Percentiles rank a stretch among this genome's conserved stretches.
phyloP scores from a whole-genome alignment of 805 yeast species.

The Isabelozyma gotoi region DNA sequence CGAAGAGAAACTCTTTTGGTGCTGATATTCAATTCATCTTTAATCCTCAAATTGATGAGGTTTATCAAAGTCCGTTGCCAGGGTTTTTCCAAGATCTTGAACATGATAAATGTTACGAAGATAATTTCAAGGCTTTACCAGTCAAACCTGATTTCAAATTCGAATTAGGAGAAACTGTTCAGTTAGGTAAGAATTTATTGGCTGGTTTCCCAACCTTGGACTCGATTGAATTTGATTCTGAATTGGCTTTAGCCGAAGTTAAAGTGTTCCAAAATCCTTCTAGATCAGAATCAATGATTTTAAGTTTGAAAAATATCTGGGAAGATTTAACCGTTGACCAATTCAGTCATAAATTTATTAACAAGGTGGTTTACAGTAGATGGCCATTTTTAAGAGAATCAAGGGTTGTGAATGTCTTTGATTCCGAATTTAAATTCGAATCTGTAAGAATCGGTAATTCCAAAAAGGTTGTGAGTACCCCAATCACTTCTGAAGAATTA shows the following conservation, averaged over 20 bases:
- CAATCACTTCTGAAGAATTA: slow-evolving; percentile 44
- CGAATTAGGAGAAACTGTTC: slow-evolving; percentile 67
- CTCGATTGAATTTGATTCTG: slow-evolving; percentile 60
- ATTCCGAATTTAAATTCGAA: slow-evolving; percentile 51
- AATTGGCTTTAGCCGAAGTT: slow-evolving; percentile 61
- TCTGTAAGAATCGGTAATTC: slow-evolving; percentile 26
- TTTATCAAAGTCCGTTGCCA: slow-evolving; percentile 75
- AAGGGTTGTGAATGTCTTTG: slow-evolving; percentile 61
- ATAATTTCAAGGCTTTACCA: slow-evolving; percentile 51
- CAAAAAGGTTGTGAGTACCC: slow-evolving; percentile 28
- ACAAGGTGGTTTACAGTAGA: slow-evolving; percentile 65
- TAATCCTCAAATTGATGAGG: slow-evolving; percentile 70
- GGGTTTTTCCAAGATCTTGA: slow-evolving; percentile 76
- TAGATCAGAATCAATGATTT: slow-evolving; percentile 75
- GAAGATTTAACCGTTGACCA: slow-evolving; percentile 58
- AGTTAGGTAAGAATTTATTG: slow-evolving; percentile 63
- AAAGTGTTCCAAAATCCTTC: slow-evolving; percentile 84
- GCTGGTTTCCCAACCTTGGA: slow-evolving; percentile 91
- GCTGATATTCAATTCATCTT: slow-evolving; percentile 62
- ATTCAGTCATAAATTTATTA: slow-evolving; percentile 61
- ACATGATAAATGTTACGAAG: slow-evolving; percentile 75
- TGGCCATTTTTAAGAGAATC: slow-evolving; percentile 94
- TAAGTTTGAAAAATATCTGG: slow-evolving; percentile 58
- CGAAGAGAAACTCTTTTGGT: slow-evolving; percentile 73
- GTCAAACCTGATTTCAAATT: slow-evolving; percentile 42